Base-by-base conservation (phyloP, 2,329 filamentous ascomycete species). In the Trichoderma sp. region DNA sequence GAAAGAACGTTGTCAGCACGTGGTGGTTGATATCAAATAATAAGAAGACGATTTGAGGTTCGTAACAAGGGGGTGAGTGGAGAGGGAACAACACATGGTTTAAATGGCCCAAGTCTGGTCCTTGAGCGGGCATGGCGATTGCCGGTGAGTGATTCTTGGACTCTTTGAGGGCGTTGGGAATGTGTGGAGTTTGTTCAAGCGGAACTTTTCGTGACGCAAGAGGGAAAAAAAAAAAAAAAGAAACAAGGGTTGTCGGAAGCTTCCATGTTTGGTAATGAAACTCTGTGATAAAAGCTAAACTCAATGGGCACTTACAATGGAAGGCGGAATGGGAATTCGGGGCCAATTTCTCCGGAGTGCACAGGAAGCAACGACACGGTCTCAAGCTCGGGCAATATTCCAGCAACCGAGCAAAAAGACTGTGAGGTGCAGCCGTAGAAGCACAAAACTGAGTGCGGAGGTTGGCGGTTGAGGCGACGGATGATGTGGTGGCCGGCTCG, bases 351-450 rank as follows among this genome's bases (percentile, higher is more conserved):
- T 66, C 54, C 54, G 64, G 29, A 42, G 52, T 64, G 45, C 60
- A 42, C 50, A 39, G 66, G 57, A 70, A 69, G 64, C 58, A 69
- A 64, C 67, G 64, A 60, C 54, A 70, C 65, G 45, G 53, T 68
- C 61, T 68, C 59, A 67, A 67, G 72, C 75, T 75, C 73, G 73
- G 75, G 78, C 78, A 78, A 78, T 79, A 78, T 79, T 79, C 76
- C 78, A 79, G 78, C 78, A 79, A 78, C 76, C 74, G 71, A 76
- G 71, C 72, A 71, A 67, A 71, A 67, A 45, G 58, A 65, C 61
- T 67, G 45, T 72, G 71, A 70, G 48, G 72, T 54, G 70, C 69
- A 68, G 32, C 56, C 50, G 50, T 45, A 57, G 22, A 60, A 59
- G 57, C 54, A 61, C 67, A 57, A 50, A 54, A 35, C 10, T 35